Evolutionary conservation across 192 early-diverging fungal genomes (phyloP).

Genomic region (Chytriomyces confervae): DNA sequence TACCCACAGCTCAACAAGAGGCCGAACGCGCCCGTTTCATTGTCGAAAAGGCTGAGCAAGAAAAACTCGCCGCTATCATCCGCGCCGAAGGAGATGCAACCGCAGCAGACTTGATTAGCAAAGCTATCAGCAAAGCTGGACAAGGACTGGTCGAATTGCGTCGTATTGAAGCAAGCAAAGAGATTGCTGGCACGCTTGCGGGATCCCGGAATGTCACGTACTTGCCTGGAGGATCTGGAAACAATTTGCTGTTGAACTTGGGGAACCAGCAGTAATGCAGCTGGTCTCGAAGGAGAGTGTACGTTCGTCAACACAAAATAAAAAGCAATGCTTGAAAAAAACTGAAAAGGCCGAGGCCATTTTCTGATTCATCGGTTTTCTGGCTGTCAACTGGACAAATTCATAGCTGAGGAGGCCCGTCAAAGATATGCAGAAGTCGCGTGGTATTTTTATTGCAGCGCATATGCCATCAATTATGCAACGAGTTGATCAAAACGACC

Average conservation of each 20-base stretch:
- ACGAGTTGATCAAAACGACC: background rate
- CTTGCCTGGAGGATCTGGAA: slow-evolving; percentile 66
- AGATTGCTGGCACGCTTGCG: slow-evolving; percentile 89
- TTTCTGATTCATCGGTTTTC: background rate
- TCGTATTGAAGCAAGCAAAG: slow-evolving; percentile 96
- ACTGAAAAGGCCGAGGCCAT: background rate
- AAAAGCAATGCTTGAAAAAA: background rate
- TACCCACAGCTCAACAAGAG: slow-evolving; percentile 83
- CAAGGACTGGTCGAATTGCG: slow-evolving; percentile 92
- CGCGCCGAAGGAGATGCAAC: slow-evolving; percentile 97
- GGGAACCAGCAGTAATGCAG: slow-evolving; percentile 20
- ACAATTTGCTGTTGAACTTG: slow-evolving; percentile 32
- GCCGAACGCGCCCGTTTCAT: slow-evolving; percentile 98
- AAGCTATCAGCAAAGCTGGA: slow-evolving; percentile 88
- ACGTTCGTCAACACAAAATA: background rate
- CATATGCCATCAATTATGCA: background rate
- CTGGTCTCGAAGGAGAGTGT: background rate
- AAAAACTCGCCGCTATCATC: slow-evolving; percentile 95
- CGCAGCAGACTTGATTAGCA: slow-evolving; percentile 92
- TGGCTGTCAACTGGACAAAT: background rate
- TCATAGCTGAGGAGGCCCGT: background rate
- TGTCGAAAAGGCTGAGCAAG: slow-evolving; percentile 98
- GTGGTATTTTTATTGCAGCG: background rate
- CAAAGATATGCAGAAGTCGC: background rate
- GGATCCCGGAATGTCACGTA: slow-evolving; percentile 88